A percentile compares a stretch with the other conserved stretches of the same genome.
phyloP scores from a whole-genome alignment of 164 flowering plant species.

The Vitis rotundifolia region DNA sequence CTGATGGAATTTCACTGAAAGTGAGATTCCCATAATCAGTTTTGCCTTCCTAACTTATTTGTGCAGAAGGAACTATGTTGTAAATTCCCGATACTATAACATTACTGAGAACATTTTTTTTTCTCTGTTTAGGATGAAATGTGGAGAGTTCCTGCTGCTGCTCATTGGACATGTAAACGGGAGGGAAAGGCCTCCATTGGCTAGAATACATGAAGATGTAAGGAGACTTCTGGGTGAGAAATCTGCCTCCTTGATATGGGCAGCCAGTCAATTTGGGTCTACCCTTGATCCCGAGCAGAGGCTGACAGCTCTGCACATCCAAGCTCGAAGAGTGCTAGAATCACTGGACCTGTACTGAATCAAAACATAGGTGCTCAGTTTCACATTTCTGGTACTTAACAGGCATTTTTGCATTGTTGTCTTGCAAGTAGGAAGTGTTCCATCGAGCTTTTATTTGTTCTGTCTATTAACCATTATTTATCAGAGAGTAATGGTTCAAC shows the following conservation, averaged over 20 bases:
- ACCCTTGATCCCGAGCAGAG: conserved; percentile 89
- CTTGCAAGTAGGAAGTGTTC: no score
- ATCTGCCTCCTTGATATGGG: conserved; percentile 95
- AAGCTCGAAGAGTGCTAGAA: conserved; percentile 88
- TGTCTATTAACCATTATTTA: no score
- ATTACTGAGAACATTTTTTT: not conserved
- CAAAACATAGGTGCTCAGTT: not conserved
- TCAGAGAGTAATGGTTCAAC: no score
- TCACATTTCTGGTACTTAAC: not conserved
- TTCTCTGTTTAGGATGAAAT: conserved; percentile 60
- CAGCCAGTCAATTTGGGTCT: conserved; percentile 96
- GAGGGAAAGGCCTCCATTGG: conserved; percentile 68
- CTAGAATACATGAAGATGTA: conserved; percentile 71
- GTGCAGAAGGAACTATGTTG: no score
- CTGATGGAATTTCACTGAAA: no score
- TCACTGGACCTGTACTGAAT: conserved; percentile 70
- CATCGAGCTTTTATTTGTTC: no score
- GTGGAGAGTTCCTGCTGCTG: conserved; percentile 91
- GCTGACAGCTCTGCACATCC: conserved; percentile 77
- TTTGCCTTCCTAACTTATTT: no score
- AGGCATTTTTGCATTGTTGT: no score
- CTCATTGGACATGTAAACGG: conserved; percentile 88
- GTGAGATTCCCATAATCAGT: no score
- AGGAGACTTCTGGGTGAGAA: conserved; percentile 84
- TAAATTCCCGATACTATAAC: no score